A percentile compares a stretch with the other conserved stretches of the same genome.
phyloP scores from a whole-genome alignment of 1,284 basidiomycete species.

The Rhodotorula sp. region DNA sequence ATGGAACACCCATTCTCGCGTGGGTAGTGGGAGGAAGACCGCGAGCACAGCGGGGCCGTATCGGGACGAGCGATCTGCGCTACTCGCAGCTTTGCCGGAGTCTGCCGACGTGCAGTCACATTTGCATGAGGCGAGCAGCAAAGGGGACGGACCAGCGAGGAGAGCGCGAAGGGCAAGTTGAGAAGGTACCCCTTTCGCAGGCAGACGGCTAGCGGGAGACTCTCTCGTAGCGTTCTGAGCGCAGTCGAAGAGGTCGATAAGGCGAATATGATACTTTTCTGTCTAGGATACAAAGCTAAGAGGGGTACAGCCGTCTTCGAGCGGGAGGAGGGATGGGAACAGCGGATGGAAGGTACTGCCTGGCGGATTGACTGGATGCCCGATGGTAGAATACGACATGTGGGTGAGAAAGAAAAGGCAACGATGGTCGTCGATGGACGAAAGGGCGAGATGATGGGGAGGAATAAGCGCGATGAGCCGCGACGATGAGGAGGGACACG shows the following conservation, averaged over 20 bases:
- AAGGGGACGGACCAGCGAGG: too few species aligned
- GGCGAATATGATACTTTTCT: slow-evolving; percentile 5
- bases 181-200: not conserved
- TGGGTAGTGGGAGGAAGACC: too few species aligned
- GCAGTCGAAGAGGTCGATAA: not conserved
- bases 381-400: not conserved
- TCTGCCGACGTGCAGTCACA: not conserved
- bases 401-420: not conserved
- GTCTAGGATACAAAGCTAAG: not conserved
- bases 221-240: not conserved
- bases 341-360: not conserved
- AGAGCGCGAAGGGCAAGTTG: not conserved
- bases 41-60: too few species aligned
- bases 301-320: not conserved
- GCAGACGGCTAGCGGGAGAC: not conserved
- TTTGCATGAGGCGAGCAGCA: not conserved
- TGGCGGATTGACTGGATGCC: not conserved
- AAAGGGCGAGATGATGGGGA: not conserved
- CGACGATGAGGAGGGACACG: not conserved
- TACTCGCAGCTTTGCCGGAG: too few species aligned
- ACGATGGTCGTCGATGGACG: not conserved
- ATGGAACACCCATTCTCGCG: too few species aligned
- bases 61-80: too few species aligned
- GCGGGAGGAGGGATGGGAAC: too few species aligned
- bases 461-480: not conserved